Evolutionary conservation across 2,329 filamentous ascomycete species (phyloP).

Genomic region (Verticillium nonalfalfae): DNA sequence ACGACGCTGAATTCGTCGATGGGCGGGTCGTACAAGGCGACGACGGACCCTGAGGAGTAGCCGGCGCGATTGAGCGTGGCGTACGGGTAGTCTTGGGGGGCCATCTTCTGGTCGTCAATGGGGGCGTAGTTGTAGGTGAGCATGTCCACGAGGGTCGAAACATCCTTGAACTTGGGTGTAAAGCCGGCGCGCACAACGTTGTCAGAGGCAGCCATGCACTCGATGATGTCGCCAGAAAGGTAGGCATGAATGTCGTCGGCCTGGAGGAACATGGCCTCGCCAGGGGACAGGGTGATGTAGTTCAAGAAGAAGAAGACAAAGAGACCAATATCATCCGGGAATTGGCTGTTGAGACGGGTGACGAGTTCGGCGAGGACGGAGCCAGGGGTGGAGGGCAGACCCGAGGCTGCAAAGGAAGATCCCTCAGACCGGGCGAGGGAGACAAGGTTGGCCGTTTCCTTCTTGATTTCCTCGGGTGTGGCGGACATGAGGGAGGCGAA

Average conservation of each 20-base stretch:
- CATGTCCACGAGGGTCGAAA: slow-evolving; percentile 81
- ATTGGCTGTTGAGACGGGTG: slow-evolving; percentile 70
- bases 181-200: slow-evolving; percentile 97
- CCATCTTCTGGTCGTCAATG: slow-evolving; percentile 92
- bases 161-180: slow-evolving; percentile 98
- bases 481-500: slow-evolving; percentile 81
- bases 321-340: slow-evolving; percentile 83
- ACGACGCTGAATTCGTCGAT: slow-evolving; percentile 96
- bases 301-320: slow-evolving; percentile 98
- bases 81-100: slow-evolving; percentile 78
- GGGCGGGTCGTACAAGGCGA: slow-evolving; percentile 82
- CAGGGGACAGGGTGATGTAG: slow-evolving; percentile 78
- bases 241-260: slow-evolving; percentile 98
- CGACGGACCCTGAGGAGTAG: slow-evolving; percentile 70
- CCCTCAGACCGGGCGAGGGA: slow-evolving; percentile 62
- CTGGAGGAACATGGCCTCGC: slow-evolving; percentile 92
- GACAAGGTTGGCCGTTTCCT: slow-evolving; percentile 63
- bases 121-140: slow-evolving; percentile 94
- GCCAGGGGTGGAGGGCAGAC: slow-evolving; percentile 60
- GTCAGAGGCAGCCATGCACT: slow-evolving; percentile 99
- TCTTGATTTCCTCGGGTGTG: slow-evolving; percentile 51
- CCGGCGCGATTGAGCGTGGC: slow-evolving; percentile 73
- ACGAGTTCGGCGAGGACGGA: slow-evolving; percentile 72
- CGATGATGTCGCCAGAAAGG: slow-evolving; percentile 87
- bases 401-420: slow-evolving; percentile 62